Evolutionary conservation across 2,329 filamentous ascomycete genomes (phyloP), one percentile per base, ranked within the genome.

Genomic region (Teratosphaeria nubilosa): DNA sequence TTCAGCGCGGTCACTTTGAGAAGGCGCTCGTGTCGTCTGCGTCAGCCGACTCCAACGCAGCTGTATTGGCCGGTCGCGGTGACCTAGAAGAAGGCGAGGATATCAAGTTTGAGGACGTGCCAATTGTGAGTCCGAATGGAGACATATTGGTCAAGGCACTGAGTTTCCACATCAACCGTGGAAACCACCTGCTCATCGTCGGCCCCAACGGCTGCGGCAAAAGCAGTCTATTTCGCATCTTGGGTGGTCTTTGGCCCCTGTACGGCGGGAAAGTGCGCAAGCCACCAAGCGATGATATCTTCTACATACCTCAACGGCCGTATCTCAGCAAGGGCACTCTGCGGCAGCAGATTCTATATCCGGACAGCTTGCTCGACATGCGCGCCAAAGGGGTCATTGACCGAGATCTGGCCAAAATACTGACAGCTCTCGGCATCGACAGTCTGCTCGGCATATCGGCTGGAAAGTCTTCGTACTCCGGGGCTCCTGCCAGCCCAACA

Each of bases 191-290:
- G 6, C 83, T 99, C 41, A 94, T 99, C 50, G 89, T 97, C 50
- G 94, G 94, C 0, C 94, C 94, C 24, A 99, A 99, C 71, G 94
- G 94, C 41, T 99, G 94, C 73, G 94, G 94, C 50, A 99, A 99
- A 74, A 96, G 90, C 0, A 95, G 88, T 16, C 81, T 99, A 2
- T 99, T 99, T 82, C 86, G 94, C 41, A 99, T 99, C 65, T 82
- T 99, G 0, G 94, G 94, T 61, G 94, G 94, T 0, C 80, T 99
- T 2, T 99, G 94, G 94, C 94, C 94, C 16, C 94, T 97, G 13
- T 99, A 99, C 73, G 92, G 94, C 63, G 94, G 94, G 55, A 90
- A 84, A 1, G 94, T 99, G 22, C 82, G 90, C 68, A 97, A 97
- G 73, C 94, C 94, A 1, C 86, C 88, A 1, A 94, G 92, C 68